Evolutionary conservation across 2,329 filamentous ascomycete species (phyloP), one percentile per base, ranked within the genome.

Genomic region (Coniochaeta sp.): DNA sequence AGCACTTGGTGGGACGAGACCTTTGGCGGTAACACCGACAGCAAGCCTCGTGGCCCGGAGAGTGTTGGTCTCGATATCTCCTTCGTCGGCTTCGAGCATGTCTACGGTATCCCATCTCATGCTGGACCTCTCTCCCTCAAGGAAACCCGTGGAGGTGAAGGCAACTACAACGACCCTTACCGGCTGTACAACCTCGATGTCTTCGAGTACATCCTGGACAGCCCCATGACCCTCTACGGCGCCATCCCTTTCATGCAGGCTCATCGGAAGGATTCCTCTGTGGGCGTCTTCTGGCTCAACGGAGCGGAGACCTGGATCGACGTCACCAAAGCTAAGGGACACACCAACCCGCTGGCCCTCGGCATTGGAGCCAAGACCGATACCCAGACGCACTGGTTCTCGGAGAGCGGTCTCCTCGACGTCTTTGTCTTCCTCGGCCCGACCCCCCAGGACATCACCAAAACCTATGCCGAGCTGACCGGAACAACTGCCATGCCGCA

Each of bases 141-240:
- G 70, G 84, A 95, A 67, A 99, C 94, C 12, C 86, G 90, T 51
- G 94, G 92, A 50, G 91, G 91, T 22, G 82, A 90, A 18, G 90
- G 88, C 55, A 89, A 90, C 61, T 90, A 94, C 68, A 76, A 79
- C 9, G 89, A 99, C 56, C 94, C 94, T 1, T 99, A 99, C 72
- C 83, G 94, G 32, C 71, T 99, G 68, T 96, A 96, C 74, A 99
- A 99, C 68, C 81, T 89, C 28, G 94, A 99, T 66, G 94, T 99
- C 10, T 99, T 99, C 61, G 94, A 99, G 71, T 99, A 99, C 67
- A 86, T 96, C 61, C 80, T 96, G 61, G 89, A 97, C 69, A 97
- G 91, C 68, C 91, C 94, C 1, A 99, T 99, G 94, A 97, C 94
- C 1, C 78, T 99, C 1, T 99, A 99, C 63, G 94, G 94, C n/a